Conservation (phyloP, 306 rosid genomes). For the Rosa multiflora region DNA sequence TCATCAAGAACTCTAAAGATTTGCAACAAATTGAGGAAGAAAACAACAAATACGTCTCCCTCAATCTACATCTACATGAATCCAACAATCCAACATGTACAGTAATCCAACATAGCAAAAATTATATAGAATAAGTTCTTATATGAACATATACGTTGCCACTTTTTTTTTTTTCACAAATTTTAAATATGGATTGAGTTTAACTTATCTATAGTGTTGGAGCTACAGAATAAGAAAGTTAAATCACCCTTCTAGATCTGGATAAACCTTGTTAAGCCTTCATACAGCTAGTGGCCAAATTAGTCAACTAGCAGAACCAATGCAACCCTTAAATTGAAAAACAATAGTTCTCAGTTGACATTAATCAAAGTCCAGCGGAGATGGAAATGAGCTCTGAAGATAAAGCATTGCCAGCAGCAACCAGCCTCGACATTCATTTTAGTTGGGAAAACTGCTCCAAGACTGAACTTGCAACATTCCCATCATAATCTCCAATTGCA, state of each 20-base stretch:
- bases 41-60: background rate
- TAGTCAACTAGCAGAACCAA: background rate
- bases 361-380: background rate
- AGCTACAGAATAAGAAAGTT: background rate
- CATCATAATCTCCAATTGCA: background rate
- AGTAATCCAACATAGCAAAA: no score
- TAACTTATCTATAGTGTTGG: background rate
- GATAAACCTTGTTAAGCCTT: background rate
- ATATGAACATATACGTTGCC: background rate
- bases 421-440: background rate
- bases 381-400: background rate
- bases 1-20: background rate
- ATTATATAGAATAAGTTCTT: background rate
- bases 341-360: background rate
- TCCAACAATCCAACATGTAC: background rate
- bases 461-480: background rate
- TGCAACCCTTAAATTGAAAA: background rate
- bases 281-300: background rate
- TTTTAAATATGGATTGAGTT: background rate
- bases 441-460: background rate
- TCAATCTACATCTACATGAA: background rate
- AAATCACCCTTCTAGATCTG: background rate
- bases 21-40: background rate
- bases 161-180: background rate
- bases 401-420: constrained; percentile 7